Base-by-base conservation (phyloP, 208 protist species). In the Balamuthia mandrillaris region DNA sequence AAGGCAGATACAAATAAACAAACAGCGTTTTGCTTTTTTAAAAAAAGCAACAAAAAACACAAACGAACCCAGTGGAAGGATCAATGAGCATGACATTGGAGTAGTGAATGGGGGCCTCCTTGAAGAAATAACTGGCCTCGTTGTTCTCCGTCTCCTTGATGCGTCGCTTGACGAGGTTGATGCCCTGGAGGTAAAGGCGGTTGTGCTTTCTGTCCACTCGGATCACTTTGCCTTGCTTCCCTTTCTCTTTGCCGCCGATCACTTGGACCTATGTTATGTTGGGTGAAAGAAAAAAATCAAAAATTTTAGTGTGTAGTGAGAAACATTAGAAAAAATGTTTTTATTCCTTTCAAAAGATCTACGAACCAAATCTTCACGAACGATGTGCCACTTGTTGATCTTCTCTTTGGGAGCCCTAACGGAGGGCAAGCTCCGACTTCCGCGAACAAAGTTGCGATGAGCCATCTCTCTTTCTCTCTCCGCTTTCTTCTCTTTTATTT, bases 71-170 rank as follows among this genome's bases (percentile, higher is more conserved):
- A 37, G 37, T 39, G 44, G 72, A 81, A 6, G 72, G 72, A 27
- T 81, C 72, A 18, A 81, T 49, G 49, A 81, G 52, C 21, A 49
- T 21, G 14, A 81, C 49, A 49, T 81, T 81, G 44, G 49, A 63
- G 72, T 81, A 81, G 72, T 81, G 44, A 27, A 81, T 61, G 45
- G 72, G 72, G 35, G 37, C 35, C 52, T 81, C 72, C 41, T 21
- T 10, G 72, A 42, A 63, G 18, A 81, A 29, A 31, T 61, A 63
- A 49, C 72, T 49, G 6, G 45, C 72, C 33, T 81, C 31, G 18
- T 21, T 27, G 35, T 81, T 49, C 24, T 56, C 49, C 31, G 39
- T 81, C 18, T 16, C 52, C 72, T 81, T 81, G 31, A 81, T 61
- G 2, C 52, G 72, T 18, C 52, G 45, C 33, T 81, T 81, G 49